Evolutionary conservation across 768 basidiomycete genomes (phyloP).

Genomic region (Boletus edulis): DNA sequence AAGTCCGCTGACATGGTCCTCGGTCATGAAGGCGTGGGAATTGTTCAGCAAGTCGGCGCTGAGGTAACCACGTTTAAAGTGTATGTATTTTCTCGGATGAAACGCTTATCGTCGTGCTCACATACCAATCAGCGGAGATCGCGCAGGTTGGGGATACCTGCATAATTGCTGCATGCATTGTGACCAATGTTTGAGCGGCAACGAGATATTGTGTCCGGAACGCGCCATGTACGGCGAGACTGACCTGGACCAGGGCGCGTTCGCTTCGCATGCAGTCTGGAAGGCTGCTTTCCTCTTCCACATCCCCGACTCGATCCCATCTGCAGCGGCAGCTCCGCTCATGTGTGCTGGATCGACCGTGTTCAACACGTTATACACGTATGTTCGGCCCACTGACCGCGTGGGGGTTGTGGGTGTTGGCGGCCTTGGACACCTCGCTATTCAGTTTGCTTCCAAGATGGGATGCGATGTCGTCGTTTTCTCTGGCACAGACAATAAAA

Average conservation of each 20-base stretch:
- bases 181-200: slow-evolving; percentile 32
- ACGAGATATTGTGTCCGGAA: slow-evolving; percentile 28
- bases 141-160: slow-evolving; percentile 31
- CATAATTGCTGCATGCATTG: slow-evolving; percentile 34
- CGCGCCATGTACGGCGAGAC: slow-evolving; percentile 24
- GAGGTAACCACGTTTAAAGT: slow-evolving; percentile 33
- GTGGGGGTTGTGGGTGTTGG: slow-evolving; percentile 36
- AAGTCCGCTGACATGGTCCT: slow-evolving; percentile 34
- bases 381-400: slow-evolving; percentile 30
- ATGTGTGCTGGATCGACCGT: slow-evolving; percentile 38
- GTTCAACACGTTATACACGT: slow-evolving; percentile 26
- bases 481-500: slow-evolving; percentile 33
- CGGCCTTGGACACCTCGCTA: slow-evolving; percentile 26
- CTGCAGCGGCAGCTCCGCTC: slow-evolving; percentile 33
- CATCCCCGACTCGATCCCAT: slow-evolving; percentile 31
- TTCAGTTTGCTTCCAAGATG: slow-evolving; percentile 28
- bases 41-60: slow-evolving; percentile 33
- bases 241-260: slow-evolving; percentile 34
- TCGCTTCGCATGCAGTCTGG: slow-evolving; percentile 36
- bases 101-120: no score
- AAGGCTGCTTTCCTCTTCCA: slow-evolving; percentile 34
- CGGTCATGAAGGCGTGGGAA: slow-evolving; percentile 39
- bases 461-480: slow-evolving; percentile 38
- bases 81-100: slow-evolving; percentile 18
- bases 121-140: slow-evolving; percentile 6